Percentiles rank a stretch among this genome's conserved stretches.
Conservation (phyloP, 2,329 filamentous ascomycete species). For the Eutypa lata region DNA sequence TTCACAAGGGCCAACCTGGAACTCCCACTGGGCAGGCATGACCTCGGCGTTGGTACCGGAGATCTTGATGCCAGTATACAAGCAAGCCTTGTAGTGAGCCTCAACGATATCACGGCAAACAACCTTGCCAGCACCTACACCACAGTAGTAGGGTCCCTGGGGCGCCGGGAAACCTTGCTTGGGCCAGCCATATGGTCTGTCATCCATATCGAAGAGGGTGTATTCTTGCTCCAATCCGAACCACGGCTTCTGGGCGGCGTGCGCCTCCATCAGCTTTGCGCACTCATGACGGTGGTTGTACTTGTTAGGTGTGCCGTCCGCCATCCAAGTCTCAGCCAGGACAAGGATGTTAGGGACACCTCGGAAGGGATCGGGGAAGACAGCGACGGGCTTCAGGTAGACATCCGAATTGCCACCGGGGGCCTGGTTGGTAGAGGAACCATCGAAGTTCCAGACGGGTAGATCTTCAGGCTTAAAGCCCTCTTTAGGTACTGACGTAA, state of each 20-base stretch:
- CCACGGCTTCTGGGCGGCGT: constrained; percentile 84
- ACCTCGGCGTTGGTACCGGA: constrained; percentile 99
- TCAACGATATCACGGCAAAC: constrained; percentile 98
- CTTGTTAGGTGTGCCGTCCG: constrained; percentile 94
- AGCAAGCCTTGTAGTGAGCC: constrained; percentile 78
- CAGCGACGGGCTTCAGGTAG: constrained; percentile 86
- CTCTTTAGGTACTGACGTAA: constrained; percentile 40
- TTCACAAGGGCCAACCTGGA: constrained; percentile 86
- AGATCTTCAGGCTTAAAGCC: constrained; percentile 49
- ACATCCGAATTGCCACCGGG: constrained; percentile 95
- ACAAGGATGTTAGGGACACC: constrained; percentile 89
- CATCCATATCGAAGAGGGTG: constrained; percentile 81
- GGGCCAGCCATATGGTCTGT: constrained; percentile 86
- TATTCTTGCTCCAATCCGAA: constrained; percentile 99
- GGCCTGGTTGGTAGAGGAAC: constrained; percentile 88
- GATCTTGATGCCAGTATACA: constrained; percentile 89
- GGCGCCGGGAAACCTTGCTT: constrained; percentile 85
- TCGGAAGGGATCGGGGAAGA: constrained; percentile 91
- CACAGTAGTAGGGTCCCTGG: constrained; percentile 95
- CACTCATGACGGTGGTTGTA: constrained; percentile 97
- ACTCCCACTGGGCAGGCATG: constrained; percentile 97
- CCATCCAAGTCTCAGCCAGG: constrained; percentile 90
- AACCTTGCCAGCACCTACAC: constrained; percentile 95
- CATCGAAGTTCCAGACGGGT: constrained; percentile 58
- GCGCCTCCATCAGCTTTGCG: constrained; percentile 82